A percentile compares a stretch with the other conserved stretches of the same genome.
Evolutionary conservation across 345 rosid genomes (phyloP).

Genomic region (Excoecaria cochinchinensis): DNA sequence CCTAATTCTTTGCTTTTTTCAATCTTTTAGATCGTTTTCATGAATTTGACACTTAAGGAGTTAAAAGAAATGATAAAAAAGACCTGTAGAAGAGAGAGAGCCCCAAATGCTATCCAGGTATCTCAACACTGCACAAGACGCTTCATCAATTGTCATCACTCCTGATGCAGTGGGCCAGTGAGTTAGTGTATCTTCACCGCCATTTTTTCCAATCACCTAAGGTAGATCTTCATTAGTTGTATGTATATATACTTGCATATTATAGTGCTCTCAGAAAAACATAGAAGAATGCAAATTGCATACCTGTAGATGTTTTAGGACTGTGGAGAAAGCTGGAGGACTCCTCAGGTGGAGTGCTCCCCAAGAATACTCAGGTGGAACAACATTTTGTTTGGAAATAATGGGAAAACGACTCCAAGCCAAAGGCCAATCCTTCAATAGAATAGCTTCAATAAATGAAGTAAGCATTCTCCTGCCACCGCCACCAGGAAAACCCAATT

Average conservation of each 20-base stretch:
- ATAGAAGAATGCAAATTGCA: slow-evolving; percentile 13
- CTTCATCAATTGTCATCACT: slow-evolving; percentile 70
- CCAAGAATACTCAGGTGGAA: slow-evolving; percentile 93
- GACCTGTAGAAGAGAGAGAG: slow-evolving; percentile 82
- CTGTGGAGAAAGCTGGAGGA: slow-evolving; percentile 78
- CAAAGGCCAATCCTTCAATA: slow-evolving; percentile 86
- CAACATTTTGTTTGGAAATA: slow-evolving; percentile 63
- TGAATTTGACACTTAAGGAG: too few relatives aligned
- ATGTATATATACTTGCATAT: slow-evolving; percentile 3
- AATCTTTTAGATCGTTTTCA: neutral
- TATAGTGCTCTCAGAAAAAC: slow-evolving; percentile 3
- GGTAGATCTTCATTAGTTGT: slow-evolving; percentile 24
- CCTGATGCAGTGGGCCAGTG: slow-evolving; percentile 85
- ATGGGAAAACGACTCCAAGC: slow-evolving; percentile 90
- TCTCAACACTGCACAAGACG: slow-evolving; percentile 73
- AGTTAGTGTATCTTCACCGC: slow-evolving; percentile 95
- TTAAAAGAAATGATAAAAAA: slow-evolving; percentile 12
- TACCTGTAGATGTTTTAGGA: slow-evolving; percentile 88
- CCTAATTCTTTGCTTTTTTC: neutral
- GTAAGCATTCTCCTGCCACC: slow-evolving; percentile 81
- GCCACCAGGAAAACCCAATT: slow-evolving; percentile 70
- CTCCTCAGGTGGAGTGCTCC: slow-evolving; percentile 73
- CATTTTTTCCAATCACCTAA: slow-evolving; percentile 74
- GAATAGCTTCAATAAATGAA: slow-evolving; percentile 69
- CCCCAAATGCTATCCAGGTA: slow-evolving; percentile 78